Conservation (phyloP, 2,329 filamentous ascomycete species). For the Talaromyces rugulosus region DNA sequence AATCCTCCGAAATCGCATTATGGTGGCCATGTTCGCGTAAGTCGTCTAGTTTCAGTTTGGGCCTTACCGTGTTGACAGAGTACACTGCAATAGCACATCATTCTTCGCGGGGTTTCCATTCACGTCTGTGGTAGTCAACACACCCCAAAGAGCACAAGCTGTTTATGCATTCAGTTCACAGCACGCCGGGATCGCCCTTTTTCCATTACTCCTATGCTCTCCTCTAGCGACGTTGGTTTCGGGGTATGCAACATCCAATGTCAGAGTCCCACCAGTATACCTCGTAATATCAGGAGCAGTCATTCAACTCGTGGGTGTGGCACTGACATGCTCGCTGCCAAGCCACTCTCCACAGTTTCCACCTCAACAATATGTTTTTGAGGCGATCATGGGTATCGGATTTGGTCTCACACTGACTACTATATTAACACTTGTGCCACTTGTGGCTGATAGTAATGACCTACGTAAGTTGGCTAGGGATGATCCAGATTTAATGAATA, state of each 20-base stretch:
- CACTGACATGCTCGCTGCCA: constrained; percentile 23
- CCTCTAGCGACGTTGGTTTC: constrained; percentile 22
- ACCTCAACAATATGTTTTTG: constrained; percentile 27
- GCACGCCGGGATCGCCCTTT: constrained; percentile 29
- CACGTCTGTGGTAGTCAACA: constrained; percentile 22
- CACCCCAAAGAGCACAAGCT: constrained; percentile 35
- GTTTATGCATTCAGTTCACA: constrained; percentile 27
- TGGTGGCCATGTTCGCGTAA: constrained; percentile 31
- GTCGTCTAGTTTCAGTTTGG: constrained; percentile 9
- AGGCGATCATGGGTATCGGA: constrained; percentile 35
- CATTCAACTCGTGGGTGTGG: constrained; percentile 32
- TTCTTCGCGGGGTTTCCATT: constrained; percentile 23
- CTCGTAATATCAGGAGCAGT: constrained; percentile 23
- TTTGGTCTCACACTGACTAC: constrained; percentile 31
- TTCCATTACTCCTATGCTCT: constrained; percentile 31
- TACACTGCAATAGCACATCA: neutral
- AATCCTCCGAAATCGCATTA: constrained; percentile 27
- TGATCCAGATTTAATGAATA: neutral
- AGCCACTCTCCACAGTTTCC: constrained; percentile 15
- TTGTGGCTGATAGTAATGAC: constrained; percentile 27
- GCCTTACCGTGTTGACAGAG: neutral
- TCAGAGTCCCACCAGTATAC: constrained; percentile 26
- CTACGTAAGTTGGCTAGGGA: constrained; percentile 20
- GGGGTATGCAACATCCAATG: constrained; percentile 24
- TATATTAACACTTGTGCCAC: constrained; percentile 26